These are phyloP conservation scores for Cladorrhinum samala DNA, from an alignment of 495 filamentous ascomycete species.

Conservation along the genomic window DNA sequence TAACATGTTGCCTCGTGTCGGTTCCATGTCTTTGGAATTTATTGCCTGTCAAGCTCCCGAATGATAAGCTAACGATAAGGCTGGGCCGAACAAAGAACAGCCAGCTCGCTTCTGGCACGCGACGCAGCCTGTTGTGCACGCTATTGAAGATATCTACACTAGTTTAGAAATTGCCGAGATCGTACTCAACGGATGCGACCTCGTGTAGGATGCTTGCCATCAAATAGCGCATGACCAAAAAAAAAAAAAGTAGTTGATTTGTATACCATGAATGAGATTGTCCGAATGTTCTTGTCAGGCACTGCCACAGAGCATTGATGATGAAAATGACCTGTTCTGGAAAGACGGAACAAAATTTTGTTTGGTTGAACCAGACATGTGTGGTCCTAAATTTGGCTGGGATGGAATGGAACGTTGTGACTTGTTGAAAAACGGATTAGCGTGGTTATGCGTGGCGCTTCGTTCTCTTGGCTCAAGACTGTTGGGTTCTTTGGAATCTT, in stretches of 20 bases:
- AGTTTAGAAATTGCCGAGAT: too few relatives aligned
- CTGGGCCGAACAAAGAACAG: background rate
- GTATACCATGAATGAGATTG: too few relatives aligned
- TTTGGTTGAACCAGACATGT: background rate
- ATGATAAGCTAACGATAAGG: background rate
- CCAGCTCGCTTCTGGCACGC: background rate
- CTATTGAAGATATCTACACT: too few relatives aligned
- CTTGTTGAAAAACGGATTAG: background rate
- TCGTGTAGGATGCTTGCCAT: background rate
- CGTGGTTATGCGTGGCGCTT: background rate
- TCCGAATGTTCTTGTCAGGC: too few relatives aligned
- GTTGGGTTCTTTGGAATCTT: background rate
- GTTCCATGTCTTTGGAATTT: too few relatives aligned
- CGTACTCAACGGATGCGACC: background rate
- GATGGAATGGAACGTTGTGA: background rate
- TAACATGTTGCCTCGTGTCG: too few relatives aligned
- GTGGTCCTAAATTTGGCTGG: background rate
- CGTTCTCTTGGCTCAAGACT: background rate
- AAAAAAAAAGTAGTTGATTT: background rate
- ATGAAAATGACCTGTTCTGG: too few relatives aligned
- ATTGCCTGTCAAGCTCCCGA: too few relatives aligned
- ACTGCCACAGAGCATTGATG: too few relatives aligned
- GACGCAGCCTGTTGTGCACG: too few relatives aligned
- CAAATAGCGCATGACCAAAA: background rate
- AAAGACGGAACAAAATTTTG: background rate